A percentile compares a stretch with the other conserved stretches of the same genome.
phyloP scores from a whole-genome alignment of 192 early-diverging fungal genomes.

The Linnemannia schmuckeri region DNA sequence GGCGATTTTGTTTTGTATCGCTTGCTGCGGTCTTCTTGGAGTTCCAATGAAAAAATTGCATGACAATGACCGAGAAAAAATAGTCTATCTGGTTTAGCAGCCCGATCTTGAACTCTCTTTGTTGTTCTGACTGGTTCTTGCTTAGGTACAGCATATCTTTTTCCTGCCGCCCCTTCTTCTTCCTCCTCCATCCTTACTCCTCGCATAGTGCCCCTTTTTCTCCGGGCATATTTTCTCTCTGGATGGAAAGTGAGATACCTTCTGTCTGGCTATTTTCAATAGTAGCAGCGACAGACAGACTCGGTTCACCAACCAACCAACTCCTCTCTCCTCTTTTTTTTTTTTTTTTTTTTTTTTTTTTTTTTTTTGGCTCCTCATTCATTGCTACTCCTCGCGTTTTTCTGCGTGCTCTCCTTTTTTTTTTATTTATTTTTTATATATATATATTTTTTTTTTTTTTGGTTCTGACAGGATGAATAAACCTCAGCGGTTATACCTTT shows the following conservation, averaged over 20 bases:
- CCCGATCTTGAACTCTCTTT: conserved; percentile 9
- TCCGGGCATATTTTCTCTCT: conserved; percentile 1
- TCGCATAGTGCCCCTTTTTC: not conserved
- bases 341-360: not conserved
- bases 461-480: not conserved
- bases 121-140: not conserved
- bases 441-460: not conserved
- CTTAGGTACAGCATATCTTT: not conserved
- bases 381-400: not conserved
- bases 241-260: not conserved
- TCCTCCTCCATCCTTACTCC: not conserved
- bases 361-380: not conserved
- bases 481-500: conserved; percentile 1
- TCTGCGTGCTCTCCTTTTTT: not conserved
- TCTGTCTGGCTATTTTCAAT: not conserved
- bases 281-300: not conserved
- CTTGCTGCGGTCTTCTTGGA: conserved; percentile 5
- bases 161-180: not conserved
- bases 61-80: not conserved
- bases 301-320: no score
- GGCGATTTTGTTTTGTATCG: not conserved
- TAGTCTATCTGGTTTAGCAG: not conserved
- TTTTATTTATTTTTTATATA: not conserved
- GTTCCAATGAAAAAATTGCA: not conserved
- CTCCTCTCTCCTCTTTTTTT: no score